Base-by-base conservation (phyloP, 2,329 filamentous ascomycete species). In the Fusarium nisikadoi region DNA sequence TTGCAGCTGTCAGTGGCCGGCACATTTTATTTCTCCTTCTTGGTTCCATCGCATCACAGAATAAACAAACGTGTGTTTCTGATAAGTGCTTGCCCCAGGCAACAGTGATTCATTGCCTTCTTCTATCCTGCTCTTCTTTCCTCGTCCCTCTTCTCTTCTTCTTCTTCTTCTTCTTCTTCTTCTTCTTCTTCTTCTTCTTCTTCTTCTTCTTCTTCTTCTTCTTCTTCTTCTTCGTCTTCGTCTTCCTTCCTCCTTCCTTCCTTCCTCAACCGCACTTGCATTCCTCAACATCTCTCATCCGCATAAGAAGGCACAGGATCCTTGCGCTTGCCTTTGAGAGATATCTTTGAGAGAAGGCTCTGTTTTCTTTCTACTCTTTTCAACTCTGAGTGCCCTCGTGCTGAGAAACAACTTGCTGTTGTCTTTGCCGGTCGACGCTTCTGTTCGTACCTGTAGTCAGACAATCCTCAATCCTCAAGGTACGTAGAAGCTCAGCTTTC, bases 1-100 rank as follows among this genome's bases (percentile, higher is more conserved):
- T 55, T 25, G 29, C 29, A 73, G 23, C 65, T 69, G 61, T 46
- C 52, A 65, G 47, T 50, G 23, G 38, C 41, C 45, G 47, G n/a
- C n/a, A 39, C 12, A 20, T 35, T 41, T 70, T 20, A 29, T 43
- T 57, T 41, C 65, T 57, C 43, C 31, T 41, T 50, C 53, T 39
- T 35, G 49, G 42, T 46, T 62, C 54, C 38, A 27, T 42, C 35
- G 31, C 14, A n/a, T 58, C 36, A 39, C 23, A 20, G 5, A 23
- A 27, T 27, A 52, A 62, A 10, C 39, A 54, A 45, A 53, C 17
- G 54, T 43, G 13, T 36, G 27, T 47, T 61, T 46, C 31, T 17
- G 9, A 23, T 27, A 42, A 41, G 47, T 43, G 11, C 25, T 49
- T 41, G 58, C 64, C 35, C 42, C 16, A 66, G 60, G 47, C 53